Conservation (phyloP, 2,329 filamentous ascomycete species). For the Stylonectria norvegica region DNA sequence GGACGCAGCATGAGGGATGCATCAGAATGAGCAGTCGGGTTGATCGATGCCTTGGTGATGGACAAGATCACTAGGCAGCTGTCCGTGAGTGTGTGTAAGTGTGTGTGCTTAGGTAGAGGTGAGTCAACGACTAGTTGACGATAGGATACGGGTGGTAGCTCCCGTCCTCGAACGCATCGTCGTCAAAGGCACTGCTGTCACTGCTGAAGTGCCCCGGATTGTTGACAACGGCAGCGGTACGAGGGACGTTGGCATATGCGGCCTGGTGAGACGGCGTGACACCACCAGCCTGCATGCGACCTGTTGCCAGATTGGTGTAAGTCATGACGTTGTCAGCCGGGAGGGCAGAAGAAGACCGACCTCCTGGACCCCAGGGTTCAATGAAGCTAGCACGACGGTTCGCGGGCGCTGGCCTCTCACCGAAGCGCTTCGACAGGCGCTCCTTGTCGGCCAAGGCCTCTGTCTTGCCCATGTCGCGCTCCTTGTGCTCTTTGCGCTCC, state of each 20-base stretch:
- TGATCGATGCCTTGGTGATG: too few species aligned
- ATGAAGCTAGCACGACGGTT: conserved; percentile 34
- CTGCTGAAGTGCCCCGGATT: conserved; percentile 28
- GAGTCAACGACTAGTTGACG: conserved; percentile 25
- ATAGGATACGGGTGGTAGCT: conserved; percentile 37
- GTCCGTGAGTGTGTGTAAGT: too few species aligned
- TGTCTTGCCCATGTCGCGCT: conserved; percentile 13
- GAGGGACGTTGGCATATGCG: conserved; percentile 29
- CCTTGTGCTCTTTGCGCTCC: conserved; percentile 19
- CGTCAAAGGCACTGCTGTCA: conserved; percentile 29
- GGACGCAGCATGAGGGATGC: too few species aligned
- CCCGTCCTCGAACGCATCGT: conserved; percentile 33
- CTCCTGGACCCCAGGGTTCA: conserved; percentile 33
- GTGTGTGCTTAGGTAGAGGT: too few species aligned
- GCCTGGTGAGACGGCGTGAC: conserved; percentile 13
- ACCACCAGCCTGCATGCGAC: conserved; percentile 26
- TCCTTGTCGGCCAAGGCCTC: conserved; percentile 34
- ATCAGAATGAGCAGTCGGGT: too few species aligned
- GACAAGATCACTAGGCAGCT: too few species aligned
- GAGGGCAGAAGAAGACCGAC: conserved; percentile 27
- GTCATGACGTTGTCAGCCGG: conserved; percentile 24
- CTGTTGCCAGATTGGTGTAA: conserved; percentile 25
- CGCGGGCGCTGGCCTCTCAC: conserved; percentile 29
- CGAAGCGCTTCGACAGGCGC: conserved; percentile 37
- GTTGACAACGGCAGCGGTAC: conserved; percentile 26